Conservation (phyloP, 768 basidiomycete species). For the Mycena rosella region DNA sequence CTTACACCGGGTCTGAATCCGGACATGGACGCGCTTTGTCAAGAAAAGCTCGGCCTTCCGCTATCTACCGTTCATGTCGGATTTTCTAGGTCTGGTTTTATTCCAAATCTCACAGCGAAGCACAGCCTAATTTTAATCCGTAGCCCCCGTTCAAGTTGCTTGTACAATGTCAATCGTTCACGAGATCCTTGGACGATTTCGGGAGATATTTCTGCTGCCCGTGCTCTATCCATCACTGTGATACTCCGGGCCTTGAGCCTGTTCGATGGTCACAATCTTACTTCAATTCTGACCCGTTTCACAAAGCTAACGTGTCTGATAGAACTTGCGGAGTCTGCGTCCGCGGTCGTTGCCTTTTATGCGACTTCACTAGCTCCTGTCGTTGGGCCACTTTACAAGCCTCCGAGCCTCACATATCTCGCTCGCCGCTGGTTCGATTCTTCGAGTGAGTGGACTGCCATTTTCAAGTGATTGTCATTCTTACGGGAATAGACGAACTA, state of each 20-base stretch:
- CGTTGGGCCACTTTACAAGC: conserved; percentile 71
- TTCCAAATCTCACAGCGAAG: conserved; percentile 4
- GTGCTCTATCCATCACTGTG: conserved; percentile 75
- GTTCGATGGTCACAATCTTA: conserved; percentile 67
- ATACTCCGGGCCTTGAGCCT: conserved; percentile 80
- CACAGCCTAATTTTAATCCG: conserved; percentile 7
- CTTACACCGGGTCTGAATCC: conserved; percentile 78
- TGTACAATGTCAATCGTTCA: conserved; percentile 54
- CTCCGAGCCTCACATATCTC: conserved; percentile 80
- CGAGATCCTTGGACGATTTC: conserved; percentile 81
- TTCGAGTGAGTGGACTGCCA: conserved; percentile 62
- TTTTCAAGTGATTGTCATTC: conserved; percentile 10
- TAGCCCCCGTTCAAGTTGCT: conserved; percentile 56
- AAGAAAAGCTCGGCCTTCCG: conserved; percentile 64
- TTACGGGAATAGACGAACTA: conserved; percentile 68
- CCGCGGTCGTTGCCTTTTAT: conserved; percentile 86
- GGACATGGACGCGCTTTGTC: conserved; percentile 79
- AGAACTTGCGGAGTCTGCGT: conserved; percentile 80
- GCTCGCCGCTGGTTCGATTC: conserved; percentile 83
- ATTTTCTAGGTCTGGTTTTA: conserved; percentile 57
- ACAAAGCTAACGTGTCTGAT: conserved; percentile 16
- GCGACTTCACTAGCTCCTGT: conserved; percentile 73
- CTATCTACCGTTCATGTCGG: conserved; percentile 58
- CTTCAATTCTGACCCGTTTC: background rate
- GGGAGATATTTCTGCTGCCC: conserved; percentile 73